Evolutionary conservation across 116 monocot genomes (phyloP), one percentile per base, ranked within the genome.

Genomic region (Papilionanthe hybrid): DNA sequence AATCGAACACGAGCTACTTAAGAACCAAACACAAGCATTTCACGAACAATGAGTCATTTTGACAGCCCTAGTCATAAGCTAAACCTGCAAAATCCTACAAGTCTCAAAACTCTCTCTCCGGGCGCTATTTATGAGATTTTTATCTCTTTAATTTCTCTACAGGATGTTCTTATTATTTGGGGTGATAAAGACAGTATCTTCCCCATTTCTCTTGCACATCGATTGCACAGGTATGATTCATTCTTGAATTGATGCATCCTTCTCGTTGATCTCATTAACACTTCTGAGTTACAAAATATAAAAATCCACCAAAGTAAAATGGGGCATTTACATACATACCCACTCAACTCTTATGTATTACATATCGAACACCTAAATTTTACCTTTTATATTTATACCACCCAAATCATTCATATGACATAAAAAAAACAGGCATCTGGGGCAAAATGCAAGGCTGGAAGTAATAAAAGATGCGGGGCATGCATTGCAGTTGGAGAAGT

Each of bases 131-230:
- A 27, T 9, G 47, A 2, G n/a, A 41, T 19, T 19, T 73, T 41
- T 41, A 17, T 42, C 43, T 44, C 4, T 42, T 19, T 58, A 5
- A 44, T 41, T 42, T 58, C 22, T 7, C 23, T 44, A 13, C 63
- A 95, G 95, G 89, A 90, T 50, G 86, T 87, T 55, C 84, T 95
- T 17, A 77, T 95, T 48, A 77, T 95, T 42, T 95, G 95, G 95
- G 92, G 95, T 12, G 87, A 92, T 63, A 88, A 82, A 17, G 95
- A 95, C 80, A 58, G 58, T 29, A 84, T 95, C 23, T 95, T 95
- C 75, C 95, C 95, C 8, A 23, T 89, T 19, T 42, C 56, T 72
- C 83, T 92, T 41, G 95, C 85, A 45, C 76, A 87, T 83, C 79
- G 89, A 45, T 72, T 95, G 13, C 82, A 87, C 13, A 90, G 89